phyloP scores from a whole-genome alignment of 352 stramenopile genomes.

The Nannochloropsis limnetica region DNA sequence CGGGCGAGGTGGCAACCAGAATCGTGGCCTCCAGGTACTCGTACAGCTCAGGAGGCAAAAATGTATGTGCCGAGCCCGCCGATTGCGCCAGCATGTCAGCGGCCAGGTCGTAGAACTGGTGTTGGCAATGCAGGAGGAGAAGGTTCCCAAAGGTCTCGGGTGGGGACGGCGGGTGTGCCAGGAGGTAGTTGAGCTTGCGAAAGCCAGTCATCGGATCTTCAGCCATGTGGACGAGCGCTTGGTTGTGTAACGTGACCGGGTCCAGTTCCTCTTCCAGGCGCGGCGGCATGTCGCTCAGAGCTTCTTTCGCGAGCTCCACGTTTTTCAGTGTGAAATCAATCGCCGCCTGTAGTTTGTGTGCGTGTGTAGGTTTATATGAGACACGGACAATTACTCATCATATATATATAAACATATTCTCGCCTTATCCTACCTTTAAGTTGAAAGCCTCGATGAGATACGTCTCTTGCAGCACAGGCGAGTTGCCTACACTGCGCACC shows the following conservation, averaged over 20 bases:
- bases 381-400: neutral
- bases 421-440: conserved; percentile 32
- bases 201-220: conserved; percentile 79
- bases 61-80: conserved; percentile 77
- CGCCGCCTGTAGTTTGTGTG: conserved; percentile 55
- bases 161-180: conserved; percentile 81
- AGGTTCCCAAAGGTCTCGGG: conserved; percentile 89
- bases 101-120: conserved; percentile 85
- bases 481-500: conserved; percentile 75
- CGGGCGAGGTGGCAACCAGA: conserved; percentile 77
- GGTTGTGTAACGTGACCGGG: conserved; percentile 73
- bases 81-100: conserved; percentile 88
- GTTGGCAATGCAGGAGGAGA: conserved; percentile 81
- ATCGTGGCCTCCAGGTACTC: conserved; percentile 88
- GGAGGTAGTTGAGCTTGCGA: conserved; percentile 87
- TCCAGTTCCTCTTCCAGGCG: conserved; percentile 80
- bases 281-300: conserved; percentile 80
- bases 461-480: conserved; percentile 67
- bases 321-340: conserved; percentile 90
- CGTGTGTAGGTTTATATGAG: neutral
- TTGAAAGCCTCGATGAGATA: conserved; percentile 46
- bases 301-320: conserved; percentile 64
- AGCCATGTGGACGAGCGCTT: conserved; percentile 83
- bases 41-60: conserved; percentile 82
- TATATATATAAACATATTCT: neutral